These are phyloP conservation scores for Musa troglodytarum DNA, from an alignment of 176 grass and related monocot species.

Conservation along the genomic window DNA sequence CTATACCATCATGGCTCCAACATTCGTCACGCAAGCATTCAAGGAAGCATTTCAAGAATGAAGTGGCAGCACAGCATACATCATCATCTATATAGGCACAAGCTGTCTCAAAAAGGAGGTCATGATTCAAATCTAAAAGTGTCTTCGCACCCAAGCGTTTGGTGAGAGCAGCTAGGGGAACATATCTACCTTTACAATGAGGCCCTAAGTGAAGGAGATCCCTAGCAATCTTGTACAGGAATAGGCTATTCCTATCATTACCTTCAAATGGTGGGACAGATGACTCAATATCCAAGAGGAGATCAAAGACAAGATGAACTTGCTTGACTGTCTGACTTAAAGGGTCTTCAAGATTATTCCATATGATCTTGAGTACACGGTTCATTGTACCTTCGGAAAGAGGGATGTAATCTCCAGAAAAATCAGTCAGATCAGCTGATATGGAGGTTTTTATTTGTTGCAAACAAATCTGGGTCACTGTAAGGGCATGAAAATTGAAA, in stretches of 20 bases:
- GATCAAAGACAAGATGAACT: constrained; percentile 96
- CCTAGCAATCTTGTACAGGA: constrained; percentile 55
- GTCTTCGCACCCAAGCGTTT: constrained; percentile 76
- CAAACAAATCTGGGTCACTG: constrained; percentile 94
- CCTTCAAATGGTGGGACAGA: constrained; percentile 46
- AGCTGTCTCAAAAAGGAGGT: constrained; percentile 71
- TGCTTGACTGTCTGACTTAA: constrained; percentile 97
- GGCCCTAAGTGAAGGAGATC: constrained; percentile 73
- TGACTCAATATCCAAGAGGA: constrained; percentile 77
- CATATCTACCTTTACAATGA: constrained; percentile 78
- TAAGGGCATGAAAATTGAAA: constrained; percentile 96
- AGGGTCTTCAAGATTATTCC: constrained; percentile 94
- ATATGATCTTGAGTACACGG: constrained; percentile 72
- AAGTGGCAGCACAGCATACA: constrained; percentile 77
- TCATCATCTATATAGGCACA: constrained; percentile 89
- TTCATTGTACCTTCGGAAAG: constrained; percentile 44
- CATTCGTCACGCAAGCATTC: constrained; percentile 81
- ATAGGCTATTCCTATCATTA: constrained; percentile 26
- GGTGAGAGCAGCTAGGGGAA: constrained; percentile 87
- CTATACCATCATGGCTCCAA: constrained; percentile 72
- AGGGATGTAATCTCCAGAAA: constrained; percentile 55
- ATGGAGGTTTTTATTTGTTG: constrained; percentile 94
- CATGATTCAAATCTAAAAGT: constrained; percentile 60
- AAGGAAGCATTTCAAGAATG: constrained; percentile 86
- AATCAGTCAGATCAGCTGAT: constrained; percentile 45